These are phyloP conservation scores for Oryza nivara DNA, from an alignment of 176 grass and related monocot species.

Conservation along the genomic window DNA sequence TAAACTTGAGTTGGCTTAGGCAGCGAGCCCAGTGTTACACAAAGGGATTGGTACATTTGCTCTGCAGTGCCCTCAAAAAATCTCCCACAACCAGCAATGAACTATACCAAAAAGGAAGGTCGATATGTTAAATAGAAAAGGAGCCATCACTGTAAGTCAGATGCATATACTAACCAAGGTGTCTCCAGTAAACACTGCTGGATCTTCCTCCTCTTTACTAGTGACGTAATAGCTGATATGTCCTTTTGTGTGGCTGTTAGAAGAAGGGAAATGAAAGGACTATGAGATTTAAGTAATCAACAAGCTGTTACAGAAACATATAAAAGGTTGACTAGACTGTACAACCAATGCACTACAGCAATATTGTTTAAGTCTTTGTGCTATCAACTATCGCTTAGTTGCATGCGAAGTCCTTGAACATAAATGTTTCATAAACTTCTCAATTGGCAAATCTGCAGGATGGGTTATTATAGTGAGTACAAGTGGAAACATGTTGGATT, in stretches of 20 bases:
- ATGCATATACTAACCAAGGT: slow-evolving; percentile 75
- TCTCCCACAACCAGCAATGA: slow-evolving; percentile 91
- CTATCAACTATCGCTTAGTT: not conserved
- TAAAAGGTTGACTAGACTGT: not conserved
- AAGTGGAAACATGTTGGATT: not conserved
- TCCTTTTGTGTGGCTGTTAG: slow-evolving; percentile 81
- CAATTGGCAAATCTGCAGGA: not conserved
- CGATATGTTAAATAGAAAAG: slow-evolving; percentile 25
- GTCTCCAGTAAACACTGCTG: slow-evolving; percentile 93
- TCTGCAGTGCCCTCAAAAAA: slow-evolving; percentile 98
- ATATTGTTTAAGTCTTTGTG: not conserved
- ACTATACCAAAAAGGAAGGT: slow-evolving; percentile 43
- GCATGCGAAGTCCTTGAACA: not conserved
- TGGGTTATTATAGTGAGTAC: not conserved
- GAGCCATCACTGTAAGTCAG: slow-evolving; percentile 4
- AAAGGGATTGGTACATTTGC: slow-evolving; percentile 94
- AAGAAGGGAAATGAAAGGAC: slow-evolving; percentile 33
- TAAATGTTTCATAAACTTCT: not conserved
- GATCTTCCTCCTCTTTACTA: slow-evolving; percentile 61
- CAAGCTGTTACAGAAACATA: not conserved
- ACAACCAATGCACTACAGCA: not conserved
- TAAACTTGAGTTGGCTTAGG: slow-evolving; percentile 93
- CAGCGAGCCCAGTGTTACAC: slow-evolving; percentile 82
- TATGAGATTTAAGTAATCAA: not conserved
- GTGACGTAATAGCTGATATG: slow-evolving; percentile 95